These are phyloP conservation scores for Quercus mongolica DNA, from an alignment of 306 rosid genomes.

Conservation along the genomic window DNA sequence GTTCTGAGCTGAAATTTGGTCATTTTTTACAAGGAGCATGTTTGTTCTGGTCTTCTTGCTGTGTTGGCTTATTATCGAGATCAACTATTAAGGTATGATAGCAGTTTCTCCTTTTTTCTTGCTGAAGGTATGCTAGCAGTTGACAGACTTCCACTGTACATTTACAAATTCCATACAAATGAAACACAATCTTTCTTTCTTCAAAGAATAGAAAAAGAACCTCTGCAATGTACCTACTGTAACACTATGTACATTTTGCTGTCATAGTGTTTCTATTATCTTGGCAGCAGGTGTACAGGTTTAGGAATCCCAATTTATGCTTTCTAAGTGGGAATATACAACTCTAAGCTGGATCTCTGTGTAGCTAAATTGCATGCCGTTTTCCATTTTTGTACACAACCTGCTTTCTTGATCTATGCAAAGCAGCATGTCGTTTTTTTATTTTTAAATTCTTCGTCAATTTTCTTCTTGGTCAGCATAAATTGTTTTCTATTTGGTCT, in stretches of 20 bases:
- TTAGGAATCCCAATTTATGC: no score
- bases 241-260: background rate
- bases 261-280: background rate
- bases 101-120: background rate
- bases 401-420: no score
- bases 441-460: no score
- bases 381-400: no score
- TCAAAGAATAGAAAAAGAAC: background rate
- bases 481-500: no score
- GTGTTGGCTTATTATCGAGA: background rate
- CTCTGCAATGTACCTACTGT: background rate
- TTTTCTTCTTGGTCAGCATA: no score
- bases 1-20: background rate
- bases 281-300: no score
- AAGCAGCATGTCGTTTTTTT: no score
- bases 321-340: no score
- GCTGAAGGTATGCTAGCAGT: background rate
- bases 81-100: background rate
- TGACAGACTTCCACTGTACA: background rate
- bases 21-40: background rate
- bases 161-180: background rate
- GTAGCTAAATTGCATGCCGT: no score
- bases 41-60: background rate
- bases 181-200: background rate
- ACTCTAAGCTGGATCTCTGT: no score